Base-by-base conservation (phyloP, 2,329 filamentous ascomycete genomes). In the Huntiella decipiens region DNA sequence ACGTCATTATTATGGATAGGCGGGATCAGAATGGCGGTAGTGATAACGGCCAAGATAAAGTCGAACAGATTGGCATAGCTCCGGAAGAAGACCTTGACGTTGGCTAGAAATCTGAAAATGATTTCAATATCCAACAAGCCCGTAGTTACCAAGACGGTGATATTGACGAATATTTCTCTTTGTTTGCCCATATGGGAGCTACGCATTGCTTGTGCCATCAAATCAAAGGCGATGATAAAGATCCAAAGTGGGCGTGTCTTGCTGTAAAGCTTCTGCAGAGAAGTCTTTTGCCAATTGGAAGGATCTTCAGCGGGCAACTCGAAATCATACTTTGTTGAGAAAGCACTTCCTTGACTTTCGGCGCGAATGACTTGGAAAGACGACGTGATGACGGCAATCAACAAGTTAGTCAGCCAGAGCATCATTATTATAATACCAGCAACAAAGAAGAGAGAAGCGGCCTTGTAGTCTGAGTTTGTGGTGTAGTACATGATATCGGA, bases 291-390 rank as follows among this genome's bases (percentile, higher is more conserved):
- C 17, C 51, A 65, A 52, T 57, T 59, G 61, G 36, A 16, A 6
- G 44, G 40, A 51, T 72, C 71, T 35, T 83, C 72, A 48, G 85
- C 74, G 10, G 77, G 76, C 4, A 86, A 87, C 31, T 47, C 45
- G n/a, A 50, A 44, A 43, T 50, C 48, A 17, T 50, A 46, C 15
- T 46, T 46, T 8, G 31, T 46, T 7, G 48, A 50, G 60, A 98
- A 98, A 3, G 92, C 91, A 63, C 87, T 95, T 31, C 81, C 78
- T 60, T 82, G 87, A 63, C 85, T 93, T 59, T 98, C 91, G 64
- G 98, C 92, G 52, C 91, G 77, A 54, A 98, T 98, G 53, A 98
- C 83, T 59, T 98, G 91, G 57, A 98, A 98, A 1, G 88, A 95
- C 4, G 91, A 94, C 0, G 91, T 98, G 58, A 98, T 98, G 55